Evolutionary conservation across 2,329 filamentous ascomycete genomes (phyloP).

Genomic region (Cyphellophora attinorum): DNA sequence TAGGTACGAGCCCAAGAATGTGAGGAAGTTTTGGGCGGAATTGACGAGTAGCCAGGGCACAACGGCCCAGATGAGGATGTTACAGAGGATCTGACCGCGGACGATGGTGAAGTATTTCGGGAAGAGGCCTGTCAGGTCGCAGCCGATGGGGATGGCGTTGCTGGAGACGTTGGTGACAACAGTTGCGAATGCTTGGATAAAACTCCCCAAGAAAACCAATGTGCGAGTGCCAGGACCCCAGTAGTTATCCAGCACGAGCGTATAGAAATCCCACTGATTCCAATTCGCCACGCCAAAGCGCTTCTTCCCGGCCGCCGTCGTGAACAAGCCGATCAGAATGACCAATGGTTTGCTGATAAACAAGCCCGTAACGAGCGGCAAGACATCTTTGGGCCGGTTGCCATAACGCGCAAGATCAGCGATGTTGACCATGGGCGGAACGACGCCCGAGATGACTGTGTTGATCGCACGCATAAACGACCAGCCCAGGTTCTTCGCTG

Average conservation of each 20-base stretch:
- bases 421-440: slow-evolving; percentile 22
- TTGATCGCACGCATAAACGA: slow-evolving; percentile 32
- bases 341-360: slow-evolving; percentile 29
- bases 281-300: slow-evolving; percentile 30
- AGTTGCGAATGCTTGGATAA: slow-evolving; percentile 28
- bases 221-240: slow-evolving; percentile 29
- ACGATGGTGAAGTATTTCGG: slow-evolving; percentile 34
- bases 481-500: slow-evolving; percentile 23
- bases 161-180: slow-evolving; percentile 34
- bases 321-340: slow-evolving; percentile 31
- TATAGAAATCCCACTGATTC: slow-evolving; percentile 38
- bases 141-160: slow-evolving; percentile 32
- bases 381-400: slow-evolving; percentile 23
- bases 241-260: slow-evolving; percentile 28
- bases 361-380: slow-evolving; percentile 25
- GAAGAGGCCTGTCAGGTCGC: slow-evolving; percentile 32
- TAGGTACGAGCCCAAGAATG: slow-evolving; percentile 32
- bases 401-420: slow-evolving; percentile 29
- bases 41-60: slow-evolving; percentile 36
- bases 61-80: slow-evolving; percentile 25
- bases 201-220: slow-evolving; percentile 28
- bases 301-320: slow-evolving; percentile 27
- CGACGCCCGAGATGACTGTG: slow-evolving; percentile 27
- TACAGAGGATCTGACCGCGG: slow-evolving; percentile 32
- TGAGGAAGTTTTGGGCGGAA: slow-evolving; percentile 30